phyloP scores from a whole-genome alignment of 495 filamentous ascomycete species.

The Talaromyces wortmannii region DNA sequence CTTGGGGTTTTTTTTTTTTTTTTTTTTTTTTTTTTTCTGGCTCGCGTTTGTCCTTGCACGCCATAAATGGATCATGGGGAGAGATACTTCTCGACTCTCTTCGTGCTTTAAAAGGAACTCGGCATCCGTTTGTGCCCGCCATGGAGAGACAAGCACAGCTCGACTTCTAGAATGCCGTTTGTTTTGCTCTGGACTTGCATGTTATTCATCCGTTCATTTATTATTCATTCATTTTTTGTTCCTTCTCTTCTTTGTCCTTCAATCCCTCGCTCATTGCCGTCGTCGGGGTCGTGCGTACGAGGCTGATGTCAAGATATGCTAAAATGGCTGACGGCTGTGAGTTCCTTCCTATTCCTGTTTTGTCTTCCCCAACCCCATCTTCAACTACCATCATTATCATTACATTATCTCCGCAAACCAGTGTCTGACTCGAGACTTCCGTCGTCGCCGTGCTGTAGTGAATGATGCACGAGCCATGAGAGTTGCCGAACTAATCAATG shows the following conservation, averaged over 20 bases:
- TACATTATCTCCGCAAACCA: not conserved
- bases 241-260: no score
- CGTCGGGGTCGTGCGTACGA: conserved; percentile 9
- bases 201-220: no score
- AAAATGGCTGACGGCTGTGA: conserved; percentile 58
- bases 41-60: conserved; percentile 13
- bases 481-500: conserved; percentile 75
- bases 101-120: no score
- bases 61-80: not conserved
- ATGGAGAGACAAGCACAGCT: no score
- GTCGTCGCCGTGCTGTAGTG: conserved; percentile 41
- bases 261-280: conserved; percentile 3
- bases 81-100: no score
- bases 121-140: no score
- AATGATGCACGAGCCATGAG: conserved; percentile 77
- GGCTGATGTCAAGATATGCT: not conserved
- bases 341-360: conserved; percentile 14
- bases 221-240: no score
- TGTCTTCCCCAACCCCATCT: not conserved
- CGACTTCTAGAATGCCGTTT: no score
- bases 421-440: conserved; percentile 1
- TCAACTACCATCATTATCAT: not conserved
- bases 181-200: no score
- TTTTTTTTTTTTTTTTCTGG: conserved; percentile 17
- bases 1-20: conserved; percentile 14